Conservation (phyloP, 2,329 filamentous ascomycete species). For the Pyricularia sp. region DNA sequence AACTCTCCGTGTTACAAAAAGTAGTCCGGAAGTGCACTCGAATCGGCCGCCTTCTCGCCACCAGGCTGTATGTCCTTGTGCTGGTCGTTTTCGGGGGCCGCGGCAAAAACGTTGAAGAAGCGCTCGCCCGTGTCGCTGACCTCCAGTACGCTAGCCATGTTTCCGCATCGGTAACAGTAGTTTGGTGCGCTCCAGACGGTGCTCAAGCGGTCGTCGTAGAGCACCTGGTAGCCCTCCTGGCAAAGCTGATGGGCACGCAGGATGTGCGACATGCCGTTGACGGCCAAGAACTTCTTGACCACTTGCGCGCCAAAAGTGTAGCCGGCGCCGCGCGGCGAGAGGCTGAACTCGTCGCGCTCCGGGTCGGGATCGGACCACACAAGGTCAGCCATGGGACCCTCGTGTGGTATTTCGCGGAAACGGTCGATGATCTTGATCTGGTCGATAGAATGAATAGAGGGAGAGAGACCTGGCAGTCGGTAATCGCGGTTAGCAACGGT, state of each 20-base stretch:
- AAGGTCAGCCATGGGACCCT: slow-evolving; percentile 98
- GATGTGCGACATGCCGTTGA: slow-evolving; percentile 97
- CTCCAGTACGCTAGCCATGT: slow-evolving; percentile 93
- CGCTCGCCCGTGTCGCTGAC: slow-evolving; percentile 88
- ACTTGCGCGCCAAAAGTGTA: slow-evolving; percentile 98
- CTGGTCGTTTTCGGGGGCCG: slow-evolving; percentile 88
- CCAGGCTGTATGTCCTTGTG: slow-evolving; percentile 75
- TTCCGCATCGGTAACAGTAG: slow-evolving; percentile 91
- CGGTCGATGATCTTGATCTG: slow-evolving; percentile 99
- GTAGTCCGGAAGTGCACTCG: slow-evolving; percentile 57
- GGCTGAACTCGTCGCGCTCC: slow-evolving; percentile 94
- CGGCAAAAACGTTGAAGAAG: slow-evolving; percentile 97
- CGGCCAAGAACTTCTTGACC: slow-evolving; percentile 94
- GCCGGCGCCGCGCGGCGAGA: slow-evolving; percentile 86
- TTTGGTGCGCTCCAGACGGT: slow-evolving; percentile 98
- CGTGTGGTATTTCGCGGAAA: slow-evolving; percentile 96
- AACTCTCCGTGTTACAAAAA: slow-evolving; percentile 44
- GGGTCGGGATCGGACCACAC: slow-evolving; percentile 98
- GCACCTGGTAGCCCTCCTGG: slow-evolving; percentile 93
- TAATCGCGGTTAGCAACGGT: neutral
- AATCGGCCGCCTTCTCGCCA: slow-evolving; percentile 60
- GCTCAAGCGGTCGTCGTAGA: slow-evolving; percentile 89
- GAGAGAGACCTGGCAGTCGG: slow-evolving; percentile 54
- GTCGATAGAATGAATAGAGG: slow-evolving; percentile 94
- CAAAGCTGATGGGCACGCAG: slow-evolving; percentile 96